Percentiles rank a stretch among this genome's conserved stretches.
Conservation (phyloP, 331 rosid genomes). For the Acacia pycnantha region DNA sequence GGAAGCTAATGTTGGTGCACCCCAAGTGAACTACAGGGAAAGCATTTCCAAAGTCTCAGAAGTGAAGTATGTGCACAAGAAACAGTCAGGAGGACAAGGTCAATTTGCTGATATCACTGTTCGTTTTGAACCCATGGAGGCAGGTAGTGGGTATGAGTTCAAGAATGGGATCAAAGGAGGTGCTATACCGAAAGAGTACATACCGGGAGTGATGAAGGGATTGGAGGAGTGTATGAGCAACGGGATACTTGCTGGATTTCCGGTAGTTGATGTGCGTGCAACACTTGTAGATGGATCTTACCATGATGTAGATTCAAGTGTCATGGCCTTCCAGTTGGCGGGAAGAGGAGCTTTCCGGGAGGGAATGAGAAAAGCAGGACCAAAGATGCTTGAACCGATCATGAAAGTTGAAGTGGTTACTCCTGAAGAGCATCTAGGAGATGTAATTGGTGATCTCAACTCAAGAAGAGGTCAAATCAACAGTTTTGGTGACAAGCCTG, state of each 20-base stretch:
- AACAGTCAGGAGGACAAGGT: conserved; percentile 98
- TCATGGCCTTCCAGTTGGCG: conserved; percentile 92
- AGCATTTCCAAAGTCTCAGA: conserved; percentile 76
- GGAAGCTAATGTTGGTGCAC: conserved; percentile 97
- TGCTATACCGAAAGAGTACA: conserved; percentile 83
- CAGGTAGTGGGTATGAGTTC: conserved; percentile 91
- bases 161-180: conserved; percentile 99
- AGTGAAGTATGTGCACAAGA: conserved; percentile 90
- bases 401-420: conserved; percentile 98
- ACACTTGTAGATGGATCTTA: conserved; percentile 86
- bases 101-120: conserved; percentile 92
- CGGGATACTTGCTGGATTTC: conserved; percentile 96
- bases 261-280: conserved; percentile 92
- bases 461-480: conserved; percentile 98
- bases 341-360: conserved; percentile 97
- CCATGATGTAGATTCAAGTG: conserved; percentile 97
- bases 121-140: conserved; percentile 89
- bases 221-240: conserved; percentile 94
- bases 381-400: conserved; percentile 90
- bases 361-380: conserved; percentile 82
- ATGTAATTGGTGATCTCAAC: conserved; percentile 96
- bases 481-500: conserved; percentile 91
- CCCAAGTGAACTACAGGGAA: conserved; percentile 97
- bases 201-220: conserved; percentile 98
- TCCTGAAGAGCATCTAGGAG: conserved; percentile 95